Percentiles rank a stretch among this genome's conserved stretches.
Evolutionary conservation across 768 basidiomycete species (phyloP).

Genomic region (Pisolithus marmoratus): DNA sequence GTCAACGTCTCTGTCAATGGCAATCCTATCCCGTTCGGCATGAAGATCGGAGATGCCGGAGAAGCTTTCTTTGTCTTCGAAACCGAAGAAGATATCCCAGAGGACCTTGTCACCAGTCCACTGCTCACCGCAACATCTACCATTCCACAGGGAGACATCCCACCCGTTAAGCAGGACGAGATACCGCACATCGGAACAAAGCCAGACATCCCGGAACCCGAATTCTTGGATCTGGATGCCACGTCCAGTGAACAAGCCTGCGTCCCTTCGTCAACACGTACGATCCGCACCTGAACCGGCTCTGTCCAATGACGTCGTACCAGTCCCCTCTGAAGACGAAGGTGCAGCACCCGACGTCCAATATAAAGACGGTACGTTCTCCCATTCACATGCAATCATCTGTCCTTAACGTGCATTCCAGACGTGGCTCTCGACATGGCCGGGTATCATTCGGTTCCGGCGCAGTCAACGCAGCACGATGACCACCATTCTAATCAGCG

Average conservation of each 20-base stretch:
- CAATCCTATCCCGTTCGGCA: slow-evolving; percentile 79
- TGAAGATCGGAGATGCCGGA: slow-evolving; percentile 99
- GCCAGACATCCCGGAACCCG: slow-evolving; percentile 49
- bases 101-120: slow-evolving; percentile 90
- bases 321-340: slow-evolving; percentile 37
- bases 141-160: slow-evolving; percentile 24
- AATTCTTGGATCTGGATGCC: slow-evolving; percentile 82
- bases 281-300: slow-evolving; percentile 29
- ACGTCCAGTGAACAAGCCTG: slow-evolving; percentile 8
- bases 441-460: slow-evolving; percentile 57
- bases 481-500: slow-evolving; percentile 19
- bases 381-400: slow-evolving; percentile 1
- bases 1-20: slow-evolving; percentile 89
- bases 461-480: slow-evolving; percentile 1
- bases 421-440: slow-evolving; percentile 78
- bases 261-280: slow-evolving; percentile 15
- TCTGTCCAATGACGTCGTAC: slow-evolving; percentile 42
- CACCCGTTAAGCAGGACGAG: slow-evolving; percentile 8
- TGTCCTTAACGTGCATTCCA: slow-evolving; percentile 20
- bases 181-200: slow-evolving; percentile 9
- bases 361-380: slow-evolving; percentile 51
- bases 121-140: slow-evolving; percentile 60
- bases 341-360: slow-evolving; percentile 50
- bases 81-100: slow-evolving; percentile 91
- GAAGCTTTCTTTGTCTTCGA: slow-evolving; percentile 99